Conservation (phyloP, 2,329 filamentous ascomycete species). For the Scedosporium apiospermum region DNA sequence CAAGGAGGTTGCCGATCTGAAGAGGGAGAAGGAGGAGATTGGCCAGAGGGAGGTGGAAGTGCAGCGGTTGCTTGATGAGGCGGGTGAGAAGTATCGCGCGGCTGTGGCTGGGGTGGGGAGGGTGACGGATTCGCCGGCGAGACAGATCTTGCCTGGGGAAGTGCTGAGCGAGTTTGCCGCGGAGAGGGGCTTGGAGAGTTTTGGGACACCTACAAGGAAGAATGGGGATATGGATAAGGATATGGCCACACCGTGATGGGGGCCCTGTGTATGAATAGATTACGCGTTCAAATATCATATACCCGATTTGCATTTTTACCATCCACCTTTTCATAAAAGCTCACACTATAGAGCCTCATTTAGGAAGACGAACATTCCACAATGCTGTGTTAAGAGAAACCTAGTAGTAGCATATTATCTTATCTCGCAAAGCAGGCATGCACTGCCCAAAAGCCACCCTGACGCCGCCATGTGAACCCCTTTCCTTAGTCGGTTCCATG, state of each 20-base stretch:
- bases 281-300: neutral
- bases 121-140: slow-evolving; percentile 10
- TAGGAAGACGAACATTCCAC: neutral
- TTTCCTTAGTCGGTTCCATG: slow-evolving; percentile 1
- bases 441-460: slow-evolving; percentile 1
- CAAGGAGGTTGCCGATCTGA: slow-evolving; percentile 54
- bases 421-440: neutral
- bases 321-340: too few species aligned
- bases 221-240: slow-evolving; percentile 13
- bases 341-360: too few species aligned
- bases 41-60: slow-evolving; percentile 65
- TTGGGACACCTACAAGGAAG: slow-evolving; percentile 28
- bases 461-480: neutral
- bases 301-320: neutral
- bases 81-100: slow-evolving; percentile 54
- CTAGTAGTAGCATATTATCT: neutral
- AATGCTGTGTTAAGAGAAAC: neutral
- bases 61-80: slow-evolving; percentile 70
- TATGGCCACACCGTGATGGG: neutral
- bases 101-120: slow-evolving; percentile 23
- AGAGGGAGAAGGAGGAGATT: slow-evolving; percentile 60
- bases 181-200: slow-evolving; percentile 36
- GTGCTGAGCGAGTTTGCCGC: slow-evolving; percentile 15
- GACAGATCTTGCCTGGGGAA: slow-evolving; percentile 9
- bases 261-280: neutral